Evolutionary conservation across 2,329 filamentous ascomycete genomes (phyloP).

Genomic region (Conoideocrella luteorostrata): DNA sequence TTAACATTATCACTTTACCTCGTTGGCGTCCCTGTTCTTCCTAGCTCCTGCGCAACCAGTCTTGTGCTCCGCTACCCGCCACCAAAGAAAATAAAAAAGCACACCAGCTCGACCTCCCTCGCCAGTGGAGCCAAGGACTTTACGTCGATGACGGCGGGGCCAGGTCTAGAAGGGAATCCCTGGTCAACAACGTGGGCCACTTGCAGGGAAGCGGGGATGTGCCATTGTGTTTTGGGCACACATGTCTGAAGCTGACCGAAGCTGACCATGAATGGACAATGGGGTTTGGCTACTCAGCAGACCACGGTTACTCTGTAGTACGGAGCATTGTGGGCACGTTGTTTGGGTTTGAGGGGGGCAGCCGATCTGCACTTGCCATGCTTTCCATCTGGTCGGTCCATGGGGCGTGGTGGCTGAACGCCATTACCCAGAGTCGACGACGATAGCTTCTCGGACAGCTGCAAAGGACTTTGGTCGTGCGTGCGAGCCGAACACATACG

Average conservation of each 20-base stretch:
- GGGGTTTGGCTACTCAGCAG: not conserved
- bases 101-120: not conserved
- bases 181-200: conserved; percentile 6
- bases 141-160: conserved; percentile 8
- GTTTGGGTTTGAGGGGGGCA: too few species aligned
- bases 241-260: not conserved
- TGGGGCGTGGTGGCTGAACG: too few species aligned
- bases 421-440: too few species aligned
- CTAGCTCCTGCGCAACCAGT: conserved; percentile 1
- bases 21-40: not conserved
- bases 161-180: conserved; percentile 1
- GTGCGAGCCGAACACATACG: too few species aligned
- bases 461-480: too few species aligned
- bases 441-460: too few species aligned
- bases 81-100: not conserved
- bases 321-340: not conserved
- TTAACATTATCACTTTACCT: not conserved
- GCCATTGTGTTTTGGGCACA: not conserved
- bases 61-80: not conserved
- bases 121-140: conserved; percentile 11
- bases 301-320: not conserved
- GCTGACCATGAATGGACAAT: not conserved
- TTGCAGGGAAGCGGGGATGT: conserved; percentile 3
- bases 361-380: too few species aligned
- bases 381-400: too few species aligned